Conservation (phyloP, 2,329 filamentous ascomycete species). For the Hypoxylon sp. region DNA sequence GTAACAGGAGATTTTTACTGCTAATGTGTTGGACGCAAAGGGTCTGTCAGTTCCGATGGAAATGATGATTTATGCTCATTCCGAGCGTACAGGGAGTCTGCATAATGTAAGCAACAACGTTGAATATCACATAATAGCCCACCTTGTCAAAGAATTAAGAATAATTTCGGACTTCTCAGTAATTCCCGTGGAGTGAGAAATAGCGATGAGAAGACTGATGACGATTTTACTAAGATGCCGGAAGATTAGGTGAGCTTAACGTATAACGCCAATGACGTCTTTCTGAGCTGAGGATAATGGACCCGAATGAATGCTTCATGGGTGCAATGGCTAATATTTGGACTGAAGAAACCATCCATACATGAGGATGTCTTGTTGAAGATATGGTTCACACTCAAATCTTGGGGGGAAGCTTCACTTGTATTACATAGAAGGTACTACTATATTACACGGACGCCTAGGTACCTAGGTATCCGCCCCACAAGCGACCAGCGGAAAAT, state of each 20-base stretch:
- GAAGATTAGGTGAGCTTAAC: too few relatives aligned
- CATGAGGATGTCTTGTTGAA: too few relatives aligned
- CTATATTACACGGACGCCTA: too few relatives aligned
- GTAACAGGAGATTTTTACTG: not conserved
- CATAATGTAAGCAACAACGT: slow-evolving; percentile 1
- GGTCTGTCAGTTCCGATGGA: not conserved
- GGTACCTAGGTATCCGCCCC: not conserved
- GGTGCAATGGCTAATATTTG: too few relatives aligned
- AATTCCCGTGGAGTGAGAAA: not conserved
- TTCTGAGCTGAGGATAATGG: too few relatives aligned
- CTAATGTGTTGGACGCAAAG: not conserved
- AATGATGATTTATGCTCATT: not conserved
- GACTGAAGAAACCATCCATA: too few relatives aligned
- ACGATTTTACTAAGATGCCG: too few relatives aligned
- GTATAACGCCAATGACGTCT: too few relatives aligned
- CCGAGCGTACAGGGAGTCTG: not conserved
- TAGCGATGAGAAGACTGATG: too few relatives aligned
- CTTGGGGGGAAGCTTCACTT: not conserved
- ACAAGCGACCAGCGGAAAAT: slow-evolving; percentile 19
- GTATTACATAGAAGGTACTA: not conserved
- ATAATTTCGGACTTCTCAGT: too few relatives aligned
- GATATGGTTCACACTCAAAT: too few relatives aligned
- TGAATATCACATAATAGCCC: not conserved
- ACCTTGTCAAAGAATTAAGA: not conserved
- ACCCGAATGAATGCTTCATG: too few relatives aligned